phyloP scores from a whole-genome alignment of 345 rosid genomes.

The Cardamine chenopodiifolia region DNA sequence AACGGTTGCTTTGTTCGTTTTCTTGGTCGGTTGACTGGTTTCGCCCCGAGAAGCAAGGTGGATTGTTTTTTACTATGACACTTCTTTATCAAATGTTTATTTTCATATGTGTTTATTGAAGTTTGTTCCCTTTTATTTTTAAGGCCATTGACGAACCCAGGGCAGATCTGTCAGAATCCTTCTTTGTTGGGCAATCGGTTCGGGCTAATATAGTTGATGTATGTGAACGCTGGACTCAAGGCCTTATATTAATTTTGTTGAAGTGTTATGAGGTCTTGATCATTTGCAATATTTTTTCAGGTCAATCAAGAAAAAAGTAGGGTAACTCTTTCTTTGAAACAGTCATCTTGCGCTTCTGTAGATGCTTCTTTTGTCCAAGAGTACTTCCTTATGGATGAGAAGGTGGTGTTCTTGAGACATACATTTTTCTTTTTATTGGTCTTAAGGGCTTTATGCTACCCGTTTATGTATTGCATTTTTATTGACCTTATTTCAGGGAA shows the following conservation, averaged over 20 bases:
- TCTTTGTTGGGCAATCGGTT: constrained; percentile 89
- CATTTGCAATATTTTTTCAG: constrained; percentile 46
- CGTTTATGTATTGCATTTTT: no score
- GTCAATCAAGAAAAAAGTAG: constrained; percentile 68
- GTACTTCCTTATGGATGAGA: constrained; percentile 72
- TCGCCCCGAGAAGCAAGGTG: constrained; percentile 90
- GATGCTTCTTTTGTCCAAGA: constrained; percentile 81
- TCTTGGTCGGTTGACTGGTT: constrained; percentile 95
- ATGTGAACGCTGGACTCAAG: constrained; percentile 45
- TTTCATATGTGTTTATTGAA: constrained; percentile 18
- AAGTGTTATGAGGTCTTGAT: constrained; percentile 22
- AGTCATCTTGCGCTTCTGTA: constrained; percentile 79
- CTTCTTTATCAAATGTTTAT: constrained; percentile 12
- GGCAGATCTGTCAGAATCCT: constrained; percentile 66
- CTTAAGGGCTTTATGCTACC: constrained; percentile 1
- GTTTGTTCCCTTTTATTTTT: constrained; percentile 29
- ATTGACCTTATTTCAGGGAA: constrained; percentile 7
- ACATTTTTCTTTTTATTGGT: constrained; percentile 1
- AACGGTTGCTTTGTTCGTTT: constrained; percentile 95
- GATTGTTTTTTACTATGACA: constrained; percentile 4
- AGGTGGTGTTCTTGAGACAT: constrained; percentile 51
- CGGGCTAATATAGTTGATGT: constrained; percentile 82
- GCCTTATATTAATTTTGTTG: constrained; percentile 17
- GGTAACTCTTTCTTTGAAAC: constrained; percentile 81
- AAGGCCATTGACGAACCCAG: constrained; percentile 75